Conservation (phyloP, 108 stramenopile genomes). For the Pseudonitzschia multiseries region DNA sequence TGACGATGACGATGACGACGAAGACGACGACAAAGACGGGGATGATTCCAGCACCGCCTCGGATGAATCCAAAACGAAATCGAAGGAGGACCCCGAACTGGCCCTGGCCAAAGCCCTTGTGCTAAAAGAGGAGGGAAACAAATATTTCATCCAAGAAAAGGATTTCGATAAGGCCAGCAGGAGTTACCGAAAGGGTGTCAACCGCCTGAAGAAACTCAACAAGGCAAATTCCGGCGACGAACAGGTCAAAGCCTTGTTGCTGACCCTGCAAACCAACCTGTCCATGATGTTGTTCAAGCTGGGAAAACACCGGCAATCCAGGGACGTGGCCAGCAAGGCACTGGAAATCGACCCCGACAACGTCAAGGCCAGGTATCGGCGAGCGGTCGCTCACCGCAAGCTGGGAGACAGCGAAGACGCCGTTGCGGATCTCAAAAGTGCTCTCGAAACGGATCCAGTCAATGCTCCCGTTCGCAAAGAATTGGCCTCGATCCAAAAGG, state of each 20-base stretch:
- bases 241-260: slow-evolving; percentile 67
- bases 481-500: slow-evolving; percentile 53
- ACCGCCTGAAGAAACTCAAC: slow-evolving; percentile 63
- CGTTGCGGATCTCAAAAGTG: slow-evolving; percentile 53
- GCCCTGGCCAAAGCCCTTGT: slow-evolving; percentile 54
- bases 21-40: slow-evolving; percentile 17
- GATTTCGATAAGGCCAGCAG: slow-evolving; percentile 64
- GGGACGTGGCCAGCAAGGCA: slow-evolving; percentile 70
- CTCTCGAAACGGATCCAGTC: slow-evolving; percentile 50
- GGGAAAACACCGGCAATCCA: slow-evolving; percentile 52
- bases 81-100: slow-evolving; percentile 44
- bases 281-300: slow-evolving; percentile 81
- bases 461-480: slow-evolving; percentile 75
- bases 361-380: slow-evolving; percentile 85
- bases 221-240: slow-evolving; percentile 67
- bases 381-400: slow-evolving; percentile 62
- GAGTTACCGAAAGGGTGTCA: slow-evolving; percentile 69
- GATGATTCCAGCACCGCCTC: slow-evolving; percentile 22
- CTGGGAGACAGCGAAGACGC: slow-evolving; percentile 63
- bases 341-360: slow-evolving; percentile 63
- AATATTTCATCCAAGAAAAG: slow-evolving; percentile 55
- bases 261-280: slow-evolving; percentile 74
- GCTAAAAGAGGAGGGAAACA: slow-evolving; percentile 81
- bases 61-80: neutral
- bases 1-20: slow-evolving; percentile 11